Evolutionary conservation across 2,329 filamentous ascomycete species (phyloP), one percentile per base, ranked within the genome.

Genomic region (Pestalotiopsis sp.): DNA sequence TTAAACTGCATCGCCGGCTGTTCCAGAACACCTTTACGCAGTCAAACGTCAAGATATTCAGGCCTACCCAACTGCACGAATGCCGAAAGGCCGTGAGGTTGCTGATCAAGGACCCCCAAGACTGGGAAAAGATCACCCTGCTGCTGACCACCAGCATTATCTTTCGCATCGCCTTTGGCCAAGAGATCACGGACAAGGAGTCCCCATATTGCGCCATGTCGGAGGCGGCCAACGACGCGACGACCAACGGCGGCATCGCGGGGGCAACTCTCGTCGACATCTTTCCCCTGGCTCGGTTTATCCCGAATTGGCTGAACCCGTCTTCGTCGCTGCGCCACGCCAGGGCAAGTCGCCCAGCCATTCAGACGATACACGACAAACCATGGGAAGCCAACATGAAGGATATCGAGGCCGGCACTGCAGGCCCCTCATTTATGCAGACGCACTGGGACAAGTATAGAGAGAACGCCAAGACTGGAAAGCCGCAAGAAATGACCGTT

Each of bases 221-320:
- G 2, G 38, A 62, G 27, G 70, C 64, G 39, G 70, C 70, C 52
- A 71, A 68, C 62, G 63, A 67, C 11, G 70, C 63, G 7, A 70
- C 70, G 3, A 66, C 70, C 7, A 70, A 69, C 49, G 70, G 70
- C 11, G 70, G 70, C 25, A 69, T 76, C 39, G 76, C 77, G 14
- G 77, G 77, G 20, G 76, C 77, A 59, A 83, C 81, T 2, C 75
- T 84, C 2, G 82, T 86, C 14, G 85, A 87, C 72, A 80, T 84
- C 70, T 85, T 87, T 66, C 85, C 85, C 0, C 75, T 80, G n/a
- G 73, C 82, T 36, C 78, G 77, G 57, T 79, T 80, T 69, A 70
- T 86, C n/a, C 83, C 84, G 0, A 72, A 78, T 36, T 82, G 77
- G 72, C 27, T 71, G 9, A 72, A 73, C 27, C 70, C 75, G 7